These are phyloP conservation scores for Echinosophora koreensis DNA, from an alignment of 306 rosid species.

Conservation along the genomic window DNA sequence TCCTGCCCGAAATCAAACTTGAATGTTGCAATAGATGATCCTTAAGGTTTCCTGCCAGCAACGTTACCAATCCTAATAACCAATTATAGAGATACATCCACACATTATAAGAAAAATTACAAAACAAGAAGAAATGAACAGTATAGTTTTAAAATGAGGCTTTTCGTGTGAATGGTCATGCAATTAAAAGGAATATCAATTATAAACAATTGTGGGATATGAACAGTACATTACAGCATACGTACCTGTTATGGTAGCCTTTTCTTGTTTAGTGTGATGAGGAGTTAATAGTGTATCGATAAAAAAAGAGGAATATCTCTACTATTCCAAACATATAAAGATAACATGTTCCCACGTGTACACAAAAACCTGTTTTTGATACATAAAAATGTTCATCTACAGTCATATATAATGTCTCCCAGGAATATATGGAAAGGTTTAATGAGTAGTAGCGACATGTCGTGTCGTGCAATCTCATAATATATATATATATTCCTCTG, in stretches of 20 bases:
- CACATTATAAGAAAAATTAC: too few relatives aligned
- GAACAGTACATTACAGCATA: background rate
- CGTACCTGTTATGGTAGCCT: background rate
- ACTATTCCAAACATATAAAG: constrained; percentile 38
- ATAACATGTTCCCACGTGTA: constrained; percentile 35
- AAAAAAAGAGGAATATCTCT: constrained; percentile 46
- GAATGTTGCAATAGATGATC: too few relatives aligned
- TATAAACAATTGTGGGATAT: too few relatives aligned
- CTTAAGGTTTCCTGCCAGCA: too few relatives aligned
- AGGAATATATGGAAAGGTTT: constrained; percentile 49
- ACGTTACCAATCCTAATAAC: too few relatives aligned
- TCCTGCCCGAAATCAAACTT: too few relatives aligned
- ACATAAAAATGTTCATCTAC: constrained; percentile 39
- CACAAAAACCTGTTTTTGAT: constrained; percentile 33
- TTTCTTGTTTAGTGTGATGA: constrained; percentile 37
- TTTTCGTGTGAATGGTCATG: too few relatives aligned
- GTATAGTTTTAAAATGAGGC: too few relatives aligned
- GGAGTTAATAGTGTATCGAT: constrained; percentile 35
- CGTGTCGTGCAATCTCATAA: constrained; percentile 48
- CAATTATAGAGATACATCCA: too few relatives aligned
- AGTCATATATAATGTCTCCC: constrained; percentile 41
- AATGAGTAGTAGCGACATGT: constrained; percentile 40
- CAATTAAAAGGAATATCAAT: too few relatives aligned
- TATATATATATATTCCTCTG: constrained; percentile 29
- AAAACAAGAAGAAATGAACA: too few relatives aligned